Evolutionary conservation across 1,284 basidiomycete species (phyloP), one percentile per base, ranked within the genome.

Genomic region (Malassezia globosa): DNA sequence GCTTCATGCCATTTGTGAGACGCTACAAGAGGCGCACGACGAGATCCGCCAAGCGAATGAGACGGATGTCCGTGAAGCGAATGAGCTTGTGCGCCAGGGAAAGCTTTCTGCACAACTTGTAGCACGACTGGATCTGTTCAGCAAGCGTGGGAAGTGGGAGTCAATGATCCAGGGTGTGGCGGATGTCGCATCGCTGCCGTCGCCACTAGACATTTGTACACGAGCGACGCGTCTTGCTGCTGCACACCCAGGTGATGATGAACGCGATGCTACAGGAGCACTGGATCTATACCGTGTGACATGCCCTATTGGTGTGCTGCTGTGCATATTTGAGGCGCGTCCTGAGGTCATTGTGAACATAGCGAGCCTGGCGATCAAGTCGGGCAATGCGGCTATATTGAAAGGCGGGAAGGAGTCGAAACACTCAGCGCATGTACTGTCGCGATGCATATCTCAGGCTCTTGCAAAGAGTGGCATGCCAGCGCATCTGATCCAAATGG

Each of bases 261-360:
- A 42, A 3, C 54, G 54, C 2, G 44, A 42, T 5, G 54, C 48
- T 4, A 50, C 54, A 14, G 84, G 88, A 31, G 79, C 76, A 0
- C 76, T 97, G 13, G 85, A 95, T 63, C 78, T 97, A 11, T 90
- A 94, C 74, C 81, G 88, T 31, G 83, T 97, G 1, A 87, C 90
- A 0, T 97, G 92, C 72, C 90, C 94, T 0, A 94, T 99, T 56
- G 94, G 94, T 16, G 90, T 95, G 0, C 76, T 97, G 22, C 78
- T 97, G 40, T 87, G 96, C 58, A 95, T 99, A 58, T 99, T 99
- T 60, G 94, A 99, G 74, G 87, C 92, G 3, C 79, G 94, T 27
- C 94, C 94, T 1, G 94, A 99, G 72, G 94, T 99, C 5, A 87
- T 97, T 24, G 85, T 97, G 36, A 97, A 97, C 72, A 96, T 99